phyloP scores from a whole-genome alignment of 208 protist genomes.

The Trichomonas vaginalis region DNA sequence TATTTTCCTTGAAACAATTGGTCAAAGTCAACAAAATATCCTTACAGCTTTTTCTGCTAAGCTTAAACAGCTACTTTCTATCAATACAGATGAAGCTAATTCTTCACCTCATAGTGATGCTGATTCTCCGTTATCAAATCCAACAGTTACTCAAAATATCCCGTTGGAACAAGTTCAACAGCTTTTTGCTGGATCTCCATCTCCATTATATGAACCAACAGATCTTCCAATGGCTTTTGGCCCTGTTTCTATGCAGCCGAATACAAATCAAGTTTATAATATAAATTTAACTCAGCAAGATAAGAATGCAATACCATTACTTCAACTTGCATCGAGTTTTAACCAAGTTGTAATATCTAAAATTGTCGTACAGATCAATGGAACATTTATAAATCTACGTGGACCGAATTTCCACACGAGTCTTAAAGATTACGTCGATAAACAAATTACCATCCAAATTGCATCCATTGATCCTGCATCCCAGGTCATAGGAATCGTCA shows the following conservation, averaged over 20 bases:
- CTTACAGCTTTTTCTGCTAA: not conserved
- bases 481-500: not conserved
- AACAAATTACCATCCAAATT: not conserved
- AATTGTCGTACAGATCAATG: not conserved
- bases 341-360: not conserved
- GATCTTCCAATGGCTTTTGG: not conserved
- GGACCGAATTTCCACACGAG: too few species aligned
- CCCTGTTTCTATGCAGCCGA: not conserved
- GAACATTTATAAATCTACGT: not conserved
- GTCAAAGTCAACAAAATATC: not conserved
- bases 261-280: too few species aligned
- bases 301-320: not conserved
- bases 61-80: not conserved
- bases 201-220: not conserved
- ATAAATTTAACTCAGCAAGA: not conserved
- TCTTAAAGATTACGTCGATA: not conserved
- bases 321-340: not conserved
- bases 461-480: not conserved
- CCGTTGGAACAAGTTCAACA: not conserved
- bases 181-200: not conserved
- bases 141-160: not conserved
- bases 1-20: not conserved
- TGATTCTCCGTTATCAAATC: not conserved
- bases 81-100: not conserved
- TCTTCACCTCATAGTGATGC: not conserved